phyloP scores from a whole-genome alignment of 2,329 filamentous ascomycete species.

The Stagonosporopsis cucurbitacearum region DNA sequence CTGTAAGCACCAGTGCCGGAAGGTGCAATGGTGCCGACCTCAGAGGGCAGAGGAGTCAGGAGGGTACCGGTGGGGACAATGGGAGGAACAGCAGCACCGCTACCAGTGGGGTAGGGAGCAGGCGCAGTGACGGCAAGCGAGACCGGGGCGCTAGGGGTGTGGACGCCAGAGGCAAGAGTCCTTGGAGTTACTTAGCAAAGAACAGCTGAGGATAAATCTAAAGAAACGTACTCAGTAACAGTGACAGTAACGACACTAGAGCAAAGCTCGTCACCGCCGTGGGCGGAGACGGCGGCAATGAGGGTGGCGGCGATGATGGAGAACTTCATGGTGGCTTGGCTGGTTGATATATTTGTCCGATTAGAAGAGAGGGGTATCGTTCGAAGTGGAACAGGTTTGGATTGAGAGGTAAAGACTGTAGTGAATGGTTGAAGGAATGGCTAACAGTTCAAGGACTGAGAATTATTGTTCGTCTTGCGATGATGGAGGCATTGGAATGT shows the following conservation, averaged over 20 bases:
- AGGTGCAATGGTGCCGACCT: slow-evolving; percentile 24
- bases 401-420: slow-evolving; percentile 9
- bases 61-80: slow-evolving; percentile 26
- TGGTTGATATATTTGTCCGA: slow-evolving; percentile 3
- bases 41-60: slow-evolving; percentile 16
- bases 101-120: slow-evolving; percentile 39
- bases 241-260: slow-evolving; percentile 33
- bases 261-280: slow-evolving; percentile 31
- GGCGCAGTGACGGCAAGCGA: slow-evolving; percentile 27
- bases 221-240: slow-evolving; percentile 35
- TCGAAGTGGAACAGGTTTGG: slow-evolving; percentile 8
- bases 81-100: slow-evolving; percentile 11
- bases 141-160: slow-evolving; percentile 33
- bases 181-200: slow-evolving; percentile 16
- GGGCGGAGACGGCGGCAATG: slow-evolving; percentile 34
- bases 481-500: slow-evolving; percentile 8
- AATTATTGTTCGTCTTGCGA: slow-evolving; percentile 16
- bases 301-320: slow-evolving; percentile 35
- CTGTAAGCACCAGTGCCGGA: slow-evolving; percentile 33
- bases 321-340: slow-evolving; percentile 41
- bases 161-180: slow-evolving; percentile 21
- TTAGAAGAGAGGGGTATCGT: slow-evolving; percentile 12
- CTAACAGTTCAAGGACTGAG: slow-evolving; percentile 16
- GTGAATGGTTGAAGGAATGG: slow-evolving; percentile 12
- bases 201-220: neutral